Evolutionary conservation across 306 rosid species (phyloP).

Genomic region (Cyclanthera cordifolia): DNA sequence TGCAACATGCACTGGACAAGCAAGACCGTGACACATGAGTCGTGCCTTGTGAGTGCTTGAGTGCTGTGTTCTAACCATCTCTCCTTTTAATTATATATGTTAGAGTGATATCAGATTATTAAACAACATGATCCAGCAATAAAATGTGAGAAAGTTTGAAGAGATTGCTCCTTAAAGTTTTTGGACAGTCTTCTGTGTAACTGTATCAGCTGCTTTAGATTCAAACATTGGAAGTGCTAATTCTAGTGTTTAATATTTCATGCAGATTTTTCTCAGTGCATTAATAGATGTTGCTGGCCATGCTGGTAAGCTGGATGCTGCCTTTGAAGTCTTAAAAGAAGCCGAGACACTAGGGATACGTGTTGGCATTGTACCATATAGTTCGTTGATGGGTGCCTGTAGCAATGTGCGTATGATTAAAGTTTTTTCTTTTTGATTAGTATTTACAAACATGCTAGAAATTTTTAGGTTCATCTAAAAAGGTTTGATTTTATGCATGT

Average conservation of each 20-base stretch:
- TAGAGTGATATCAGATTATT: background rate
- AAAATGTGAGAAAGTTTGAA: background rate
- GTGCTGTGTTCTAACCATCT: background rate
- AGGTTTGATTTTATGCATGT: background rate
- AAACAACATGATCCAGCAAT: background rate
- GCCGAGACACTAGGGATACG: slow-evolving; percentile 47
- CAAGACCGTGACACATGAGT: too few species aligned
- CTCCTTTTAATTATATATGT: background rate
- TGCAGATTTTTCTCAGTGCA: slow-evolving; percentile 93
- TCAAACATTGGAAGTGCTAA: slow-evolving; percentile 17
- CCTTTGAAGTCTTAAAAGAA: slow-evolving; percentile 60
- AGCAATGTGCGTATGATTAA: slow-evolving; percentile 57
- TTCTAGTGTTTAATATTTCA: slow-evolving; percentile 15
- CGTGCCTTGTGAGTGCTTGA: too few species aligned
- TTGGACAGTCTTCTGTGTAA: slow-evolving; percentile 4
- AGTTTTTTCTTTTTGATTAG: background rate
- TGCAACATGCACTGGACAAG: too few species aligned
- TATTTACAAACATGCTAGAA: background rate
- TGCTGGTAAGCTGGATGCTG: slow-evolving; percentile 80
- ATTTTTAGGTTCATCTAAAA: background rate
- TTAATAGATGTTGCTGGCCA: slow-evolving; percentile 92
- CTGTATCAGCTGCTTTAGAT: slow-evolving; percentile 1
- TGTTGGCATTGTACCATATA: slow-evolving; percentile 58
- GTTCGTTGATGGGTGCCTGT: slow-evolving; percentile 98
- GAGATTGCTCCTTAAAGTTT: background rate